phyloP scores from a whole-genome alignment of 257 asterid genomes.

The Pogostemon cablin region DNA sequence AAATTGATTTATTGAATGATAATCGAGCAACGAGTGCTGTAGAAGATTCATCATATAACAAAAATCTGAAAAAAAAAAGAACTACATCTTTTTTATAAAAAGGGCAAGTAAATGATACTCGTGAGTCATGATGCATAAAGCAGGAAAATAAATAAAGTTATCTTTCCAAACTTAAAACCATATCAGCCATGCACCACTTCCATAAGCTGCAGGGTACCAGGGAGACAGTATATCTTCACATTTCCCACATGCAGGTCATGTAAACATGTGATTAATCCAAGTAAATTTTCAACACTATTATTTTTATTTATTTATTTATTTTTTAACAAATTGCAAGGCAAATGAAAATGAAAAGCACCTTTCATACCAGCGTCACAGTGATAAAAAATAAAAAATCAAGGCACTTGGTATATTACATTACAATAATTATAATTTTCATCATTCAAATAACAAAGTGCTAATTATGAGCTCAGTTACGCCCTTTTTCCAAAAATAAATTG shows the following conservation, averaged over 20 bases:
- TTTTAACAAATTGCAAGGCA: conserved; percentile 2
- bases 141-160: background rate
- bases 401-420: background rate
- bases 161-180: conserved; percentile 1
- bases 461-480: background rate
- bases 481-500: background rate
- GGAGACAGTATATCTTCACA: conserved; percentile 10
- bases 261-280: background rate
- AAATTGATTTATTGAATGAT: conserved; percentile 1
- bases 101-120: background rate
- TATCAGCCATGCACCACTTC: conserved; percentile 8
- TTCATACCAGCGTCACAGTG: conserved; percentile 6
- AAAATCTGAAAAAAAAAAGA: conserved; percentile 6
- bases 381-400: background rate
- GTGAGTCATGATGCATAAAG: background rate
- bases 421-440: background rate
- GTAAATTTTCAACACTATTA: background rate
- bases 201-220: background rate
- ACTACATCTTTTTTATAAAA: background rate
- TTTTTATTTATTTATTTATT: too few relatives aligned
- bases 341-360: background rate
- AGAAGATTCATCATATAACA: conserved; percentile 1
- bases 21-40: background rate
- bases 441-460: background rate
- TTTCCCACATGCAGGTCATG: background rate